A percentile compares a stretch with the other conserved stretches of the same genome.
Evolutionary conservation across 1,284 basidiomycete species (phyloP).

Genomic region (Rhodotorula sp.): DNA sequence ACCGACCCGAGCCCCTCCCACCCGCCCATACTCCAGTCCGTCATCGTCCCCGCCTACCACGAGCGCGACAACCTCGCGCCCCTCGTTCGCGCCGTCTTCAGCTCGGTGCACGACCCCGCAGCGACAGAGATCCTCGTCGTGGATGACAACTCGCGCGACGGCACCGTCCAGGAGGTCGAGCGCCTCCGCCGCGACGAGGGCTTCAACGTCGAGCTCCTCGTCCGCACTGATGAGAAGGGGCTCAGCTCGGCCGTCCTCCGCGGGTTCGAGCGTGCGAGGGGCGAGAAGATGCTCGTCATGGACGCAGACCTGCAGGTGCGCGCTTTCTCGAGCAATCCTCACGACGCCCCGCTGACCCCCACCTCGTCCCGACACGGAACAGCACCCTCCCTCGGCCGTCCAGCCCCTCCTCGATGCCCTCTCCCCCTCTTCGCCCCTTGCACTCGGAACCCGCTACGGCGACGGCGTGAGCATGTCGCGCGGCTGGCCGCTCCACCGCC

Average conservation of each 20-base stretch:
- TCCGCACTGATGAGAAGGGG: constrained; percentile 55
- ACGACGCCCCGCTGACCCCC: too few relatives aligned
- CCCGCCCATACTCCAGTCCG: constrained; percentile 50
- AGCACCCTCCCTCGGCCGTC: constrained; percentile 57
- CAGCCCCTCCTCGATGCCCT: constrained; percentile 53
- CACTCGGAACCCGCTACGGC: constrained; percentile 57
- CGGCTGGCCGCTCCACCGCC: constrained; percentile 56
- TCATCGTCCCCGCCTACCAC: constrained; percentile 58
- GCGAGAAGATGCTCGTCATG: constrained; percentile 57
- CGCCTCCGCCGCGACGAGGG: constrained; percentile 52
- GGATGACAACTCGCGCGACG: constrained; percentile 58
- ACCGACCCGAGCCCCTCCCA: constrained; percentile 17
- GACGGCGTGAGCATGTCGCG: constrained; percentile 56
- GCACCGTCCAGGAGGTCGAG: constrained; percentile 55
- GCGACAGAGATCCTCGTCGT: constrained; percentile 57
- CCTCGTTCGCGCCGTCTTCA: constrained; percentile 54
- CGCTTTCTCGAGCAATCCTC: neutral
- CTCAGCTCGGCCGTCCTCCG: constrained; percentile 56
- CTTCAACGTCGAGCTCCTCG: constrained; percentile 56
- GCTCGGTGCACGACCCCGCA: constrained; percentile 30
- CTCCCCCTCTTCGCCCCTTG: constrained; percentile 50
- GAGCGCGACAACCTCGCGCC: constrained; percentile 57
- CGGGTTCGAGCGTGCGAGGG: constrained; percentile 55
- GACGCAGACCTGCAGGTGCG: constrained; percentile 55
- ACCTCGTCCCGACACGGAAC: neutral